Evolutionary conservation across 345 rosid genomes (phyloP).

Genomic region (Gossypium sturtianum): DNA sequence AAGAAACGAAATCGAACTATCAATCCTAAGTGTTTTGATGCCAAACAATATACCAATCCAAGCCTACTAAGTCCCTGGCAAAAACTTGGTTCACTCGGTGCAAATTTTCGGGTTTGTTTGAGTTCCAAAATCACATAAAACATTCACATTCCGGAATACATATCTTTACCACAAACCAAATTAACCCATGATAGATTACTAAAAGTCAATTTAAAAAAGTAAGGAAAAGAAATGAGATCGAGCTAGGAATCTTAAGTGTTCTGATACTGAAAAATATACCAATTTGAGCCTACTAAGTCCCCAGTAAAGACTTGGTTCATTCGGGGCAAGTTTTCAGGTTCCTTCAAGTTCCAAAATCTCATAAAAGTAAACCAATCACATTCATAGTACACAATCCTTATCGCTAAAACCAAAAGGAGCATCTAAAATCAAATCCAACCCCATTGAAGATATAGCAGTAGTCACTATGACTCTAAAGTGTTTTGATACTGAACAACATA

Average conservation of each 20-base stretch:
- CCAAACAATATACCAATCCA: background rate
- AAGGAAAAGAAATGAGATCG: background rate
- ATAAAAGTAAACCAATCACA: background rate
- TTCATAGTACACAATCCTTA: background rate
- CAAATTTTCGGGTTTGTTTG: background rate
- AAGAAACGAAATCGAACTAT: background rate
- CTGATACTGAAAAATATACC: background rate
- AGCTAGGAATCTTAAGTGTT: background rate
- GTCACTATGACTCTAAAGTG: background rate
- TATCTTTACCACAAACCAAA: background rate
- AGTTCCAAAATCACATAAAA: background rate
- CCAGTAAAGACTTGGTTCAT: background rate
- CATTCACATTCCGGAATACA: background rate
- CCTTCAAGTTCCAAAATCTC: background rate
- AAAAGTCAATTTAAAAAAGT: background rate
- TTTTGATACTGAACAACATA: background rate
- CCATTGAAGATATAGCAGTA: background rate
- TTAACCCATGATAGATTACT: background rate
- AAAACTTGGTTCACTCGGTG: background rate
- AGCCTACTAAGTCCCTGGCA: background rate
- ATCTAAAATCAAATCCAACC: slow-evolving; percentile 9
- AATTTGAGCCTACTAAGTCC: background rate
- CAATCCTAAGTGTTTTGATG: background rate
- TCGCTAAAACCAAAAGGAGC: background rate
- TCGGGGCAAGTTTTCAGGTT: background rate